phyloP scores from a whole-genome alignment of 495 filamentous ascomycete genomes.

The Podospora fimiseda region DNA sequence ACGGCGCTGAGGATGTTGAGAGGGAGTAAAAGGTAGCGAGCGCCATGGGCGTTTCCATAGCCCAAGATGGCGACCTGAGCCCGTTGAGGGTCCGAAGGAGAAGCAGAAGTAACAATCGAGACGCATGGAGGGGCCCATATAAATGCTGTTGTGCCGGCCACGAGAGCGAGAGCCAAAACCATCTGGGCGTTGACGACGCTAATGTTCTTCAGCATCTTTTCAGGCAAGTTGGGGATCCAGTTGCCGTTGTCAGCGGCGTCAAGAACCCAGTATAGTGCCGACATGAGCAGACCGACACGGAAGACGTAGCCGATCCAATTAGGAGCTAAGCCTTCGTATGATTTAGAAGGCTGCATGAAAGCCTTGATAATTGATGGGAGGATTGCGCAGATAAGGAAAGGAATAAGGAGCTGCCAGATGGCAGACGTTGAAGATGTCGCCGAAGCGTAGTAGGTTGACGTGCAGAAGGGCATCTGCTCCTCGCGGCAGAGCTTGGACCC shows the following conservation, averaged over 20 bases:
- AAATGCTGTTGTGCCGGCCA: slow-evolving; percentile 61
- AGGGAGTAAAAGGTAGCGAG: slow-evolving; percentile 80
- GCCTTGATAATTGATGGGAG: slow-evolving; percentile 73
- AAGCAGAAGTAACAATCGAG: slow-evolving; percentile 43
- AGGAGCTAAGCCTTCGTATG: slow-evolving; percentile 76
- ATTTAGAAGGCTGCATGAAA: slow-evolving; percentile 69
- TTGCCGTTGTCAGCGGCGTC: slow-evolving; percentile 85
- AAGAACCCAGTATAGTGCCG: slow-evolving; percentile 79
- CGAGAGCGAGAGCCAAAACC: slow-evolving; percentile 66
- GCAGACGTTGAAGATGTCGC: slow-evolving; percentile 87
- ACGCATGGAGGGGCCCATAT: slow-evolving; percentile 71
- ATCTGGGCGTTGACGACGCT: slow-evolving; percentile 70
- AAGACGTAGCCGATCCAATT: slow-evolving; percentile 78
- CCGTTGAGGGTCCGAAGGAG: slow-evolving; percentile 32
- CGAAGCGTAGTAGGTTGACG: slow-evolving; percentile 91
- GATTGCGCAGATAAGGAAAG: slow-evolving; percentile 63
- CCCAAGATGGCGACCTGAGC: slow-evolving; percentile 73
- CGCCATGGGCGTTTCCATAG: slow-evolving; percentile 86
- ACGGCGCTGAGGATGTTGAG: slow-evolving; percentile 68
- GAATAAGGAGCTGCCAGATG: slow-evolving; percentile 79
- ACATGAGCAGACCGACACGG: slow-evolving; percentile 66
- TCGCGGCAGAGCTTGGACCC: slow-evolving; percentile 92
- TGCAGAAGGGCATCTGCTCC: slow-evolving; percentile 96
- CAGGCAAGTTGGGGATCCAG: slow-evolving; percentile 63
- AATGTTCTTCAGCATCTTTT: slow-evolving; percentile 58